phyloP scores from a whole-genome alignment of 768 basidiomycete genomes.

The Lactifluus echinatus region DNA sequence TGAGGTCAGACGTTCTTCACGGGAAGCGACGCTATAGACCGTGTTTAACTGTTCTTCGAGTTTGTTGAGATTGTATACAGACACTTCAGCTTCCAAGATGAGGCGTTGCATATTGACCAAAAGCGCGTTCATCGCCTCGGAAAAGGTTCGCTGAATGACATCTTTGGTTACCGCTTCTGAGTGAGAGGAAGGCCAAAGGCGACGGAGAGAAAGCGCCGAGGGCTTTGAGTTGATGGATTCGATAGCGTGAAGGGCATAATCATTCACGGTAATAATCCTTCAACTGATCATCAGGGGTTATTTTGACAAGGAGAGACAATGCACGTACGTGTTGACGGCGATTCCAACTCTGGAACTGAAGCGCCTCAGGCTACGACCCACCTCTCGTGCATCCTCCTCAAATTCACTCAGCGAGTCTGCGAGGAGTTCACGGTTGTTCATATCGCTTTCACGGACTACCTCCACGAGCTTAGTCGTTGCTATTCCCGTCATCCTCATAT shows the following conservation, averaged over 20 bases:
- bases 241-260: slow-evolving; percentile 57
- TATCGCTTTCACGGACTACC: slow-evolving; percentile 52
- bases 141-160: slow-evolving; percentile 46
- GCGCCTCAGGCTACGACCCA: slow-evolving; percentile 51
- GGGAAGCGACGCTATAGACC: slow-evolving; percentile 49
- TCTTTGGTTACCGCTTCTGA: slow-evolving; percentile 30
- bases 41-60: slow-evolving; percentile 53
- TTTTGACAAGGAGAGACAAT: not conserved
- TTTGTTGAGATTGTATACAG: slow-evolving; percentile 44
- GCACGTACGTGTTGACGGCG: slow-evolving; percentile 59
- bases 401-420: slow-evolving; percentile 46
- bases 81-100: slow-evolving; percentile 57
- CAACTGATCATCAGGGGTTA: not conserved
- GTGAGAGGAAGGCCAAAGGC: slow-evolving; percentile 29
- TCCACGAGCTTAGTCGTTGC: slow-evolving; percentile 60
- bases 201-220: slow-evolving; percentile 22
- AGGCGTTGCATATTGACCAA: slow-evolving; percentile 45
- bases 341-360: slow-evolving; percentile 62
- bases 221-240: slow-evolving; percentile 28
- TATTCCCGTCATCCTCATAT: slow-evolving; percentile 71
- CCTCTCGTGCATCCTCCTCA: slow-evolving; percentile 50
- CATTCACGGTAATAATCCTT: slow-evolving; percentile 69
- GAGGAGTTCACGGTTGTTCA: slow-evolving; percentile 49
- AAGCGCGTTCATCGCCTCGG: slow-evolving; percentile 53
- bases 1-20: slow-evolving; percentile 44